Evolutionary conservation across 768 basidiomycete species (phyloP).

Genomic region (Lactarius sanguifluus): DNA sequence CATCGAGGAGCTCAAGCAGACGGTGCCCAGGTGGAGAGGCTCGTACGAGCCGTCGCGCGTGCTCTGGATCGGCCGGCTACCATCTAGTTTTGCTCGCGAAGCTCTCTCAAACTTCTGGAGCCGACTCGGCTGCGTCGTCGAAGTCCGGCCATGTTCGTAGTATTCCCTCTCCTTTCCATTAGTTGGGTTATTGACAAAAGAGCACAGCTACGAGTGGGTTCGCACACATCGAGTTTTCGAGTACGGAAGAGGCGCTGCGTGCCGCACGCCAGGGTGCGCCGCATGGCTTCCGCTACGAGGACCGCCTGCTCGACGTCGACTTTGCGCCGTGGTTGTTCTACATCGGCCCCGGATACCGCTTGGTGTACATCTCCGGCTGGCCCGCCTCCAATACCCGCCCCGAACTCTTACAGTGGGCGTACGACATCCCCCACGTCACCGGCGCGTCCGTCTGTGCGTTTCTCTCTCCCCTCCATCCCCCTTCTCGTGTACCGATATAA

Average conservation of each 20-base stretch:
- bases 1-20: conserved; percentile 12
- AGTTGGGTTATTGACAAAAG: not conserved
- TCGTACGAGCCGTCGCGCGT: conserved; percentile 11
- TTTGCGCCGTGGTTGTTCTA: conserved; percentile 15
- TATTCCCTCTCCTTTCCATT: not conserved
- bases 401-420: conserved; percentile 9
- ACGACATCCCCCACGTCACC: conserved; percentile 5
- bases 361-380: conserved; percentile 21
- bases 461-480: too few relatives aligned
- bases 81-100: not conserved
- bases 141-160: conserved; percentile 23
- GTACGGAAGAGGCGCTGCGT: conserved; percentile 7
- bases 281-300: conserved; percentile 19
- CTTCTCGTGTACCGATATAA: too few relatives aligned
- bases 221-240: conserved; percentile 26
- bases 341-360: not conserved
- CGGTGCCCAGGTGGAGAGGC: conserved; percentile 17
- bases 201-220: conserved; percentile 9
- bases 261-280: conserved; percentile 16
- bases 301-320: conserved; percentile 16
- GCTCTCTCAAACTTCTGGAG: conserved; percentile 22
- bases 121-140: conserved; percentile 24
- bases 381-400: not conserved
- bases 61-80: conserved; percentile 20
- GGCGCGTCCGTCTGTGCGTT: not conserved